Evolutionary conservation across 352 stramenopile species (phyloP).

Genomic region (Albugo laibachii): DNA sequence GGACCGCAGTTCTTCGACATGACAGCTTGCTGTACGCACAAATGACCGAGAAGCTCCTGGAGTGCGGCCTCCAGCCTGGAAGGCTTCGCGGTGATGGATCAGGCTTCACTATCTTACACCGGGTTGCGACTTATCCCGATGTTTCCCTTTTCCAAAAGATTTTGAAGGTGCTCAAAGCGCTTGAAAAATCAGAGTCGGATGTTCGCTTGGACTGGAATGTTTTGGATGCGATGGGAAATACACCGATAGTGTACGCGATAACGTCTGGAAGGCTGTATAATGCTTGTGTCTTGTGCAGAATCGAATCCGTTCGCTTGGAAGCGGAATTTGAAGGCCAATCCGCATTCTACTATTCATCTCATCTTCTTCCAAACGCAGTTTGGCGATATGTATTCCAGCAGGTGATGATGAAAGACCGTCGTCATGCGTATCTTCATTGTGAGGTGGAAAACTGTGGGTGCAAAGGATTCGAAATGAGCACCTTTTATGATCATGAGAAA

Average conservation of each 20-base stretch:
- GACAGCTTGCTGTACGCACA: constrained; percentile 13
- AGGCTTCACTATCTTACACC: constrained; percentile 27
- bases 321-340: constrained; percentile 43
- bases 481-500: not conserved
- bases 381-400: constrained; percentile 19
- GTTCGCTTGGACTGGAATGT: constrained; percentile 19
- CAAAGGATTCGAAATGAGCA: constrained; percentile 31
- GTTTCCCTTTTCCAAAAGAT: constrained; percentile 4
- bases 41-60: constrained; percentile 23
- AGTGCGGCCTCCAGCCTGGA: constrained; percentile 11
- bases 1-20: constrained; percentile 10
- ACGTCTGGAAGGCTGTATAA: constrained; percentile 13
- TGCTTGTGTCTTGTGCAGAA: constrained; percentile 18
- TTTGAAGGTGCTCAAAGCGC: constrained; percentile 12
- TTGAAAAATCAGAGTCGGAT: constrained; percentile 1
- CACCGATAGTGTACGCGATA: constrained; percentile 25
- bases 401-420: constrained; percentile 13
- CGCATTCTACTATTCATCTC: constrained; percentile 33
- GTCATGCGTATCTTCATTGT: constrained; percentile 30
- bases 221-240: constrained; percentile 25
- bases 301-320: constrained; percentile 14
- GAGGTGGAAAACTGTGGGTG: constrained; percentile 18
- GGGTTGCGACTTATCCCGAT: constrained; percentile 20
- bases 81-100: constrained; percentile 26
- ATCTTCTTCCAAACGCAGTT: constrained; percentile 27